These are phyloP conservation scores for Lactarius indigo DNA, from an alignment of 768 basidiomycete genomes.

Conservation along the genomic window DNA sequence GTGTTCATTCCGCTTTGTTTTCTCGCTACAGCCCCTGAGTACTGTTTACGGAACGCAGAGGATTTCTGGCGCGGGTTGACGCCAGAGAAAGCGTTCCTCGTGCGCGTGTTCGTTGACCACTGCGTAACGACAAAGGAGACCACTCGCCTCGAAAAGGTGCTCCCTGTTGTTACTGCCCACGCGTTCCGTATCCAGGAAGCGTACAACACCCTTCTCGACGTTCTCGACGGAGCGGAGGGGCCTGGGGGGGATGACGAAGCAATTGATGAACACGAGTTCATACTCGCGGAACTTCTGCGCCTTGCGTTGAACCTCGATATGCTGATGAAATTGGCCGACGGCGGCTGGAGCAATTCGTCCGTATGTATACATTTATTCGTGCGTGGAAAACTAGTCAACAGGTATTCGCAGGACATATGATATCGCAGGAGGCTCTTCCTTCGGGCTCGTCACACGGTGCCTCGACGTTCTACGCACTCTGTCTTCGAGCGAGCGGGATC, in stretches of 20 bases:
- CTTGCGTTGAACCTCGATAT: constrained; percentile 83
- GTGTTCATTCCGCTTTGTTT: constrained; percentile 25
- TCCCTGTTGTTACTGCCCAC: constrained; percentile 82
- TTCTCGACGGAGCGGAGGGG: constrained; percentile 39
- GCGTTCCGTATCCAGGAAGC: constrained; percentile 70
- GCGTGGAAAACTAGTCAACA: background rate
- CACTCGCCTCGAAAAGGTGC: constrained; percentile 56
- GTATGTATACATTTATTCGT: constrained; percentile 43
- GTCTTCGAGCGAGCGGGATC: constrained; percentile 71
- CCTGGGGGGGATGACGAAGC: constrained; percentile 38
- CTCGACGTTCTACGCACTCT: constrained; percentile 79
- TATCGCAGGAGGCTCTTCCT: constrained; percentile 67
- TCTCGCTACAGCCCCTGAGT: background rate
- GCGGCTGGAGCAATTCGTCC: constrained; percentile 82
- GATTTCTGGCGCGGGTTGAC: constrained; percentile 67
- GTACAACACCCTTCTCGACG: constrained; percentile 62
- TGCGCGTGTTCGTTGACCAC: constrained; percentile 78
- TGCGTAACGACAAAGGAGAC: constrained; percentile 62
- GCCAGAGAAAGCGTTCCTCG: constrained; percentile 76
- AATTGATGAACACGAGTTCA: constrained; percentile 50
- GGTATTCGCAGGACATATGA: constrained; percentile 63
- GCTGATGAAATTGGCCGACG: constrained; percentile 87
- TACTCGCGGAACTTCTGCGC: constrained; percentile 78
- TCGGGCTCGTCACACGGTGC: constrained; percentile 66
- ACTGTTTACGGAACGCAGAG: constrained; percentile 40